Percentiles rank a stretch among this genome's conserved stretches.
Conservation (phyloP, 2,329 filamentous ascomycete genomes). For the Neofusicoccum sp. region DNA sequence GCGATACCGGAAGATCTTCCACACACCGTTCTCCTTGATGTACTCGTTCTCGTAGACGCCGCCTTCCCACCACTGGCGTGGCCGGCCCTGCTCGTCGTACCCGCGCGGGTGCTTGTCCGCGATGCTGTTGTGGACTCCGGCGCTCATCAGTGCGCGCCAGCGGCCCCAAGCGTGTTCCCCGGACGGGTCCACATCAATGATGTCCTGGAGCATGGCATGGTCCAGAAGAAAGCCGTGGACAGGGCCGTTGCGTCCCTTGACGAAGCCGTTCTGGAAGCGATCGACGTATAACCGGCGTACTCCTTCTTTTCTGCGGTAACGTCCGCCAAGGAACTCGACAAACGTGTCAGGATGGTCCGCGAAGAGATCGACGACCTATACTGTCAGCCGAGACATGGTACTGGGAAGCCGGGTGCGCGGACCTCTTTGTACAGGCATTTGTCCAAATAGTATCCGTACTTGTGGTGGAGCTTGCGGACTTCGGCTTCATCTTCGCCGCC, state of each 20-base stretch:
- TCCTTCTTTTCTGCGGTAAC: conserved; percentile 53
- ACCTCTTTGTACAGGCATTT: conserved; percentile 59
- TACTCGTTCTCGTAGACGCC: conserved; percentile 61
- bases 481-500: conserved; percentile 49
- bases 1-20: conserved; percentile 55
- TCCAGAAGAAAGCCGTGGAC: conserved; percentile 57
- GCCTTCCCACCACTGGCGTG: conserved; percentile 57
- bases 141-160: conserved; percentile 56
- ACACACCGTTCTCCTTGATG: conserved; percentile 55
- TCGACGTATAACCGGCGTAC: conserved; percentile 53
- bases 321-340: conserved; percentile 56
- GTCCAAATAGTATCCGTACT: conserved; percentile 60
- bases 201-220: conserved; percentile 58
- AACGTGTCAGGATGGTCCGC: conserved; percentile 54
- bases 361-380: conserved; percentile 44
- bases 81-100: conserved; percentile 30
- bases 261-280: conserved; percentile 52
- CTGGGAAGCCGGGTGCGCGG: not conserved
- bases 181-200: conserved; percentile 50
- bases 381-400: not conserved
- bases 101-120: conserved; percentile 52
- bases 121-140: conserved; percentile 54
- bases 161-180: conserved; percentile 52
- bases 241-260: conserved; percentile 55
- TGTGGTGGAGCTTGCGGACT: conserved; percentile 56